Evolutionary conservation across 1,139 yeast species (phyloP).

Genomic region (Kodamaea sp.): DNA sequence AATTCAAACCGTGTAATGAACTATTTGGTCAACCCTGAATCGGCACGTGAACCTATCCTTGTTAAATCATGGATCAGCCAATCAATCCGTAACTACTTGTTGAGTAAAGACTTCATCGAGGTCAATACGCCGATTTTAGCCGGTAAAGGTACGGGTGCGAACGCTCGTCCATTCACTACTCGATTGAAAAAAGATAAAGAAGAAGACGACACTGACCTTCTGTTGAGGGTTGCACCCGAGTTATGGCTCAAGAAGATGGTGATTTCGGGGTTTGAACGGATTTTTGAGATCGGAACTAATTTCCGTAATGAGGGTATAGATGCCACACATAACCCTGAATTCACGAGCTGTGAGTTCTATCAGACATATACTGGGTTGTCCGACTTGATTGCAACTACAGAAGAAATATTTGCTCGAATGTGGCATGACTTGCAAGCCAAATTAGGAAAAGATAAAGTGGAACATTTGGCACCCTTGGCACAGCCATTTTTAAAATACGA

Average conservation of each 20-base stretch:
- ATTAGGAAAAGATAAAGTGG: conserved; percentile 6
- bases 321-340: conserved; percentile 92
- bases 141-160: conserved; percentile 77
- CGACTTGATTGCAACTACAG: conserved; percentile 65
- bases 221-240: conserved; percentile 89
- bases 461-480: conserved; percentile 16
- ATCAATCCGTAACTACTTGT: conserved; percentile 56
- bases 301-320: conserved; percentile 94
- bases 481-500: conserved; percentile 43
- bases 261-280: conserved; percentile 78
- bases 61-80: conserved; percentile 54
- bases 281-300: conserved; percentile 81
- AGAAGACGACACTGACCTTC: conserved; percentile 32
- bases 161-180: conserved; percentile 79
- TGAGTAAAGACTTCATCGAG: conserved; percentile 60
- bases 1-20: conserved; percentile 71
- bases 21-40: conserved; percentile 55
- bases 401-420: conserved; percentile 48
- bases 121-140: conserved; percentile 86
- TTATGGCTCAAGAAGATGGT: conserved; percentile 83
- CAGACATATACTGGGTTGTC: conserved; percentile 70
- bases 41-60: conserved; percentile 45
- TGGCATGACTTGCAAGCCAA: conserved; percentile 16
- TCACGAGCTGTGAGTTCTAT: conserved; percentile 90
- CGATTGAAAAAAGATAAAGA: conserved; percentile 37